Evolutionary conservation across 495 filamentous ascomycete species (phyloP), one percentile per base, ranked within the genome.

Genomic region (Penicillium dipodomyicola): DNA sequence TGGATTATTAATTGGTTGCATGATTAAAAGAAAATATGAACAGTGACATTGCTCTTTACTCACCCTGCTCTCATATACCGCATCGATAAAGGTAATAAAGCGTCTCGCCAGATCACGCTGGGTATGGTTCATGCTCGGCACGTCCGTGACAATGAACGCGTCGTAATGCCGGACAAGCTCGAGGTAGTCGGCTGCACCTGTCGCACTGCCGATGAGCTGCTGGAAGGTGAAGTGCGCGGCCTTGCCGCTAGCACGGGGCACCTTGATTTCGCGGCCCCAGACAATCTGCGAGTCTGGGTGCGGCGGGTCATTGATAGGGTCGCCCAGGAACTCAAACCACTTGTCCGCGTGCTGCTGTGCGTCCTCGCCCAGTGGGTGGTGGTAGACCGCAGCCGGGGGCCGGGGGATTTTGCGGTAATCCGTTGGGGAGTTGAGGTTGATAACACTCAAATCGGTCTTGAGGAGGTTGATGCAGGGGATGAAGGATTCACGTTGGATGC

Each of bases 61-160:
- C 72, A 85, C 84, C 63, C 80, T 73, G 59, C 79, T 84, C 61
- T 91, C 94, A 73, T 98, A 98, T 30, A 94, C 87, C 10, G 94
- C 92, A 70, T 98, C 94, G 49, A 98, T 88, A 62, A 98, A 96
- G 0, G 94, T 98, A 61, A 98, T 97, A 70, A 98, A 97, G 19
- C 94, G 77, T 43, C 94, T 75, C 1, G 95, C 94, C 12, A 95
- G 79, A 77, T 98, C 94, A n/a, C 94, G 83, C 65, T 89, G 81
- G 29, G 81, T 82, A 56, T 88, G 82, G 15, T 84, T 93, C 94
- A 98, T 97, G 6, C 88, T 89, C 0, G 94, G 95, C 0, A 98
- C 85, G 37, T 92, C 88, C 2, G 91, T 95, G 30, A 98, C 79
- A 59, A 97, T 84, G 63, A 98, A 97, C 0, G 92, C 86, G 49